phyloP scores from a whole-genome alignment of 1,284 basidiomycete genomes.

The Laetiporus sulphureus region DNA sequence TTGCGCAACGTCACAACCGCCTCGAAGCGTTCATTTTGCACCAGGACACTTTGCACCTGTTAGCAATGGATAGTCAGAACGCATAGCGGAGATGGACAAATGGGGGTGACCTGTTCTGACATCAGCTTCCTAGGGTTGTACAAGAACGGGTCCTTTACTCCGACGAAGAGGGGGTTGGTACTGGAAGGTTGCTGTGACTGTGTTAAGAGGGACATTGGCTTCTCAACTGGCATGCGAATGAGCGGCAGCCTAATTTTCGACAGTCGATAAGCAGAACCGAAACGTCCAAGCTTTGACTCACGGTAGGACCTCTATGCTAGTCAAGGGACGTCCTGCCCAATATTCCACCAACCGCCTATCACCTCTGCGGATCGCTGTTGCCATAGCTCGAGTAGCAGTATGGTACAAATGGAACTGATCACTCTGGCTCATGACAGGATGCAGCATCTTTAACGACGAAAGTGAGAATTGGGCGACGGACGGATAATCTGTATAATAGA shows the following conservation, averaged over 20 bases:
- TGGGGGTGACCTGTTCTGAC: constrained; percentile 46
- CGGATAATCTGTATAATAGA: constrained; percentile 49
- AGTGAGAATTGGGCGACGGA: constrained; percentile 74
- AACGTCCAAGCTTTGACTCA: constrained; percentile 30
- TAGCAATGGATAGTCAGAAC: constrained; percentile 5
- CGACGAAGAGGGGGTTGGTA: constrained; percentile 42
- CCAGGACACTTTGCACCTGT: constrained; percentile 58
- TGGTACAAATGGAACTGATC: constrained; percentile 79
- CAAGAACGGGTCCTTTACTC: constrained; percentile 72
- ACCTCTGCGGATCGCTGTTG: constrained; percentile 71
- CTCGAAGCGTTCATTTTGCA: constrained; percentile 81
- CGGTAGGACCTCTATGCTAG: constrained; percentile 75
- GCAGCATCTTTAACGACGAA: constrained; percentile 68
- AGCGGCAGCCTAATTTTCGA: constrained; percentile 51
- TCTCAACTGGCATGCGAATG: constrained; percentile 70
- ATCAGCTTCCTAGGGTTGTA: constrained; percentile 77
- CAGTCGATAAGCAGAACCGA: neutral
- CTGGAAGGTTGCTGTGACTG: constrained; percentile 28
- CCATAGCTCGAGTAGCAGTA: constrained; percentile 61
- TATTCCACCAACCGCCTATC: constrained; percentile 66
- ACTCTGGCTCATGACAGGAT: constrained; percentile 55
- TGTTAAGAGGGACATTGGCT: constrained; percentile 50
- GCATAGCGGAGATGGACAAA: neutral
- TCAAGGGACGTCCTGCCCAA: constrained; percentile 77
- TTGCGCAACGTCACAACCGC: constrained; percentile 85